These are phyloP conservation scores for Colletotrichum endophyticum DNA, from an alignment of 2,329 filamentous ascomycete genomes.

Conservation along the genomic window DNA sequence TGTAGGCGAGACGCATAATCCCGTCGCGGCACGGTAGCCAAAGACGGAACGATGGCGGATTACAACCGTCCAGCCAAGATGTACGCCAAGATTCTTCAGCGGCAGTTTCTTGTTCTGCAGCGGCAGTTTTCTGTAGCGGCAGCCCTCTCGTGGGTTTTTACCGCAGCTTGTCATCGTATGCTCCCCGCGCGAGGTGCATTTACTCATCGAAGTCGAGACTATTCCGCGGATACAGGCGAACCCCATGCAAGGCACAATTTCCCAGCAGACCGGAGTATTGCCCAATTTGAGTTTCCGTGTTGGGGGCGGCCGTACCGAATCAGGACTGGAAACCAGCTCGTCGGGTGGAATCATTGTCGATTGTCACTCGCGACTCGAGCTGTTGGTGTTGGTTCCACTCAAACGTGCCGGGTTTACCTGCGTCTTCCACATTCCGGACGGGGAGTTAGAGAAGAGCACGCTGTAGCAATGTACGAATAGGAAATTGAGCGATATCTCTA, in stretches of 20 bases:
- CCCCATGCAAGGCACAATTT: background rate
- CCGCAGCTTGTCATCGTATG: background rate
- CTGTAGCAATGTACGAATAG: background rate
- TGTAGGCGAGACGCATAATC: background rate
- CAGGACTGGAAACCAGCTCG: background rate
- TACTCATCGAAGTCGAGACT: background rate
- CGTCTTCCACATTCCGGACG: background rate
- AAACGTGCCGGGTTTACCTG: background rate
- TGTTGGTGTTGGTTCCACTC: background rate
- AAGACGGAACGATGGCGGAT: background rate
- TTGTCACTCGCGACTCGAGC: background rate
- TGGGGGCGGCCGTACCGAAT: background rate
- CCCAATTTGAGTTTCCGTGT: background rate
- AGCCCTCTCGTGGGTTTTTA: background rate
- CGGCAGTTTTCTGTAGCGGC: background rate
- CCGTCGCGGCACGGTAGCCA: background rate
- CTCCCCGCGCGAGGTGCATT: background rate
- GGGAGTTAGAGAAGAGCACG: background rate
- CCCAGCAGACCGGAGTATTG: background rate
- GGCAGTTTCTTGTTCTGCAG: background rate
- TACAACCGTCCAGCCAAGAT: background rate
- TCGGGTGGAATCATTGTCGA: background rate
- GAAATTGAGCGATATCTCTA: background rate
- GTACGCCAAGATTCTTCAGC: background rate
- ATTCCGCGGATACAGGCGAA: background rate